A percentile compares a stretch with the other conserved stretches of the same genome.
These are phyloP conservation scores for Canavalia gladiata DNA, from an alignment of 306 rosid species.

Conservation along the genomic window DNA sequence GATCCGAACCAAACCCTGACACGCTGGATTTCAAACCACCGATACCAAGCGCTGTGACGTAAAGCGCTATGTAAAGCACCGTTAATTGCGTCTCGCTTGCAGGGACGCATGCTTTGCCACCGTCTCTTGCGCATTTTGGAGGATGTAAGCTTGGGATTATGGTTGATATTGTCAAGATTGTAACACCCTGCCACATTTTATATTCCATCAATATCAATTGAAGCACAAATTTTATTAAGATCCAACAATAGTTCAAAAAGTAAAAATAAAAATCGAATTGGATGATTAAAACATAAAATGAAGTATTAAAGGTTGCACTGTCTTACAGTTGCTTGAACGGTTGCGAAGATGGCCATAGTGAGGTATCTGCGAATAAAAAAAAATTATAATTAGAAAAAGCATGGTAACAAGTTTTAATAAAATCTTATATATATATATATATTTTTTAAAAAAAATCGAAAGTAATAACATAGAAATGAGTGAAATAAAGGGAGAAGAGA, in stretches of 20 bases:
- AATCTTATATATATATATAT: neutral
- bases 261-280: neutral
- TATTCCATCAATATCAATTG: neutral
- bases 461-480: neutral
- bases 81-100: slow-evolving; percentile 64
- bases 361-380: slow-evolving; percentile 63
- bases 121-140: slow-evolving; percentile 60
- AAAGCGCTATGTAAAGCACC: slow-evolving; percentile 73
- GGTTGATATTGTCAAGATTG: slow-evolving; percentile 83
- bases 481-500: neutral
- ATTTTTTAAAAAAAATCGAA: neutral
- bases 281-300: neutral
- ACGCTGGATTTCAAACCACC: slow-evolving; percentile 92
- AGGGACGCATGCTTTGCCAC: slow-evolving; percentile 42
- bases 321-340: slow-evolving; percentile 88
- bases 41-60: slow-evolving; percentile 78
- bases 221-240: neutral
- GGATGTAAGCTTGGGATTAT: slow-evolving; percentile 84
- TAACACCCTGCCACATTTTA: slow-evolving; percentile 66
- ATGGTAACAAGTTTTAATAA: neutral
- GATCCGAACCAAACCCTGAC: slow-evolving; percentile 90
- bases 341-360: slow-evolving; percentile 83
- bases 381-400: neutral
- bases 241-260: too few species aligned
- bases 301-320: neutral